Evolutionary conservation across 2,329 filamentous ascomycete genomes (phyloP), one percentile per base, ranked within the genome.

Genomic region (Ceratocystis variospora): DNA sequence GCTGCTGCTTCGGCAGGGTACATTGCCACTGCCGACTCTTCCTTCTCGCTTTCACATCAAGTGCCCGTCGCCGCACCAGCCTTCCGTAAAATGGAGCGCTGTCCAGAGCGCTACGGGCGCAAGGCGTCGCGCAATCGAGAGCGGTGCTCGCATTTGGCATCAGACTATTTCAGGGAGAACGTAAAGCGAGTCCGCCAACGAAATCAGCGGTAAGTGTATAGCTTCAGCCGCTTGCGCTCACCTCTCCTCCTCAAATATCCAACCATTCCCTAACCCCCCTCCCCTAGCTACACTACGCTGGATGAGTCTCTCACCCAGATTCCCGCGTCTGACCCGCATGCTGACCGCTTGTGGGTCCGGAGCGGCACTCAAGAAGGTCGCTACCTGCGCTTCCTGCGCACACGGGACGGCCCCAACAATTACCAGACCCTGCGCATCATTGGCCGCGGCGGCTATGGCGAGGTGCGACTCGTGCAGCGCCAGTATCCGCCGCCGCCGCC

Each of bases 371-470:
- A 68, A 59, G 87, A 89, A 73, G 85, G 85, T 55, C 84, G 84
- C 71, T 90, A 88, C 75, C 78, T 90, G 67, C 84, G 87, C 19
- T 89, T 90, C 76, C 77, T 90, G 69, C 82, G 87, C 59, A 89
- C 87, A 59, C 84, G 82, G 71, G 86, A 90, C 72, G 80, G 80
- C 68, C 86, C 87, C 2, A 80, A 85, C 64, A 89, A 90, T 75
- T 90, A 90, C 77, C 79, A 83, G 66, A 89, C 87, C 0, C 79
- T 90, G 72, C 89, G 90, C 76, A 84, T 90, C 69, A 90, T 91
- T 71, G 88, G 88, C 69, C 90, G 90, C 76, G 88, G 88, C 74
- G 88, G 87, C 5, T 90, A 90, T 72, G 88, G 88, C 74, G 88
- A 91, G 73, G 87, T 91, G 70, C 87, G 87, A 73, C 78, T 90